Conservation (phyloP, 192 early-diverging fungal genomes). For the Coemansia sp. region DNA sequence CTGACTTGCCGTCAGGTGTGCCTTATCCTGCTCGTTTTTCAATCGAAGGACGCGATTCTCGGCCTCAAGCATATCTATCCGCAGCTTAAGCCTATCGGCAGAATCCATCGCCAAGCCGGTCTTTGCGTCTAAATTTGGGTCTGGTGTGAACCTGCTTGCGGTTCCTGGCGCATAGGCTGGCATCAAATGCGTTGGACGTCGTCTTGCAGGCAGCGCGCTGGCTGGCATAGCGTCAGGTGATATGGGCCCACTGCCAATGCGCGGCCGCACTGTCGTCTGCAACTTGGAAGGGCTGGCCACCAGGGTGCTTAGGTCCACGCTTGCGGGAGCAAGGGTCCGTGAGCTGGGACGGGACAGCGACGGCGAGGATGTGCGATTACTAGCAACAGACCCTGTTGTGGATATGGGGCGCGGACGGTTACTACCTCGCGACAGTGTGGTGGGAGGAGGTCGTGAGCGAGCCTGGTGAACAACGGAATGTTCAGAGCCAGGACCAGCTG, state of each 20-base stretch:
- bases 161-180: background rate
- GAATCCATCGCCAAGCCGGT: constrained; percentile 12
- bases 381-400: constrained; percentile 29
- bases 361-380: constrained; percentile 42
- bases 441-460: constrained; percentile 20
- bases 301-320: background rate
- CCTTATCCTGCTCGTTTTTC: constrained; percentile 63
- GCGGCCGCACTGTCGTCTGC: constrained; percentile 2
- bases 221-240: constrained; percentile 4
- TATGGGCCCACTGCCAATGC: background rate
- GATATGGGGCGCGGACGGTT: constrained; percentile 38
- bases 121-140: background rate
- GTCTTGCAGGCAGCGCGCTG: background rate
- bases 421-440: constrained; percentile 29
- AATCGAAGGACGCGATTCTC: constrained; percentile 70
- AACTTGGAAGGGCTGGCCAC: constrained; percentile 7
- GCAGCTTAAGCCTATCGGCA: constrained; percentile 58
- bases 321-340: constrained; percentile 13
- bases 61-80: constrained; percentile 67
- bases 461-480: background rate
- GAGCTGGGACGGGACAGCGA: constrained; percentile 36
- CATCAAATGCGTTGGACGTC: constrained; percentile 5
- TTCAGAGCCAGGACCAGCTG: background rate
- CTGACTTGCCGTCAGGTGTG: constrained; percentile 57
- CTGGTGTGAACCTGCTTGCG: background rate